These are phyloP conservation scores for Eurotiales sp. DNA, from an alignment of 2,329 filamentous ascomycete genomes.

Conservation along the genomic window DNA sequence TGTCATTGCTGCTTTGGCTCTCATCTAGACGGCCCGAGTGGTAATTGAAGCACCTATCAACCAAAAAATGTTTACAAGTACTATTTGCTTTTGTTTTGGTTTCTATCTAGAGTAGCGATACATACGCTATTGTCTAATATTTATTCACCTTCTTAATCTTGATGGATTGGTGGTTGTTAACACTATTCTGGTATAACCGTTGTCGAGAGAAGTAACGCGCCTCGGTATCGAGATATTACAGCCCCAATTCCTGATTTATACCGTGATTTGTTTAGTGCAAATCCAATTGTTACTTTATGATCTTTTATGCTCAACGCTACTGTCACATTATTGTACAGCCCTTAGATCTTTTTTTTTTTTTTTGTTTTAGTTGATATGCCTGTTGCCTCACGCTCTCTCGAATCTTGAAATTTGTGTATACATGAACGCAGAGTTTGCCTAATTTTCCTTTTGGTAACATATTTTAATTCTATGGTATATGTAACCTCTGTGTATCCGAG, in stretches of 20 bases:
- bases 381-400: neutral
- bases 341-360: neutral
- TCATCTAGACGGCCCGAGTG: no score
- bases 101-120: constrained; percentile 10
- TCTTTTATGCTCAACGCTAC: neutral
- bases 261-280: neutral
- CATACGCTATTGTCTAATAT: constrained; percentile 15
- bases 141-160: neutral
- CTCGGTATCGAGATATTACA: no score
- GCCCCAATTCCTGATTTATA: neutral
- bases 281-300: neutral
- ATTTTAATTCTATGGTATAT: no score
- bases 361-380: neutral
- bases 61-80: neutral
- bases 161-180: neutral
- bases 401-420: neutral
- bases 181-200: no score
- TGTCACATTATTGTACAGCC: neutral
- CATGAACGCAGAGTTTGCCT: neutral
- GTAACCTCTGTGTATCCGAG: no score
- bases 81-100: neutral
- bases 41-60: no score
- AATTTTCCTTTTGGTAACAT: no score
- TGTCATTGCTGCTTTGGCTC: constrained; percentile 6
- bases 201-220: no score